Evolutionary conservation across 345 rosid species (phyloP).

Genomic region (Chamaenerion angustifolium): DNA sequence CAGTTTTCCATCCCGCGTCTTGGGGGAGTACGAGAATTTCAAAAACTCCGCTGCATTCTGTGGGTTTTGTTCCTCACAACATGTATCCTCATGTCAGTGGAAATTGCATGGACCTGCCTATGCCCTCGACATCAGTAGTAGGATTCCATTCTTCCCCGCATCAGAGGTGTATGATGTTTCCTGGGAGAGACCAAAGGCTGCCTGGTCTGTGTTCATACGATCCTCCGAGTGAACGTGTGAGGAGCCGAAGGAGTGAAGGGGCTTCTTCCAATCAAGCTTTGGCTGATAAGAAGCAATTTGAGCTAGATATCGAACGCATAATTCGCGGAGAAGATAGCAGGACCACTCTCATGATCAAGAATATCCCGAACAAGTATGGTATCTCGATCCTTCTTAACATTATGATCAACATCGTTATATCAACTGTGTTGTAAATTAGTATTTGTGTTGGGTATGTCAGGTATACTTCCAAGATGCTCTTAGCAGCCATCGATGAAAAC

Average conservation of each 20-base stretch:
- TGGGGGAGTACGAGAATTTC: slow-evolving; percentile 19
- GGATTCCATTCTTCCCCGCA: slow-evolving; percentile 48
- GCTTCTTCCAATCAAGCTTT: slow-evolving; percentile 29
- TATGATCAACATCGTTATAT: not conserved
- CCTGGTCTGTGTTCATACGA: slow-evolving; percentile 51
- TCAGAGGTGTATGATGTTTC: slow-evolving; percentile 53
- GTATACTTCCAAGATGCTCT: slow-evolving; percentile 54
- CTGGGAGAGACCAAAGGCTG: slow-evolving; percentile 48
- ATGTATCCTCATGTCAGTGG: slow-evolving; percentile 35
- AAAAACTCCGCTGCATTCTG: slow-evolving; percentile 12
- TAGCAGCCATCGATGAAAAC: slow-evolving; percentile 59
- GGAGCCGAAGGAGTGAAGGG: slow-evolving; percentile 67
- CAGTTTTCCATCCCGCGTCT: slow-evolving; percentile 18
- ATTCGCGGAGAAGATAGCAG: slow-evolving; percentile 20
- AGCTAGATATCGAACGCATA: slow-evolving; percentile 74
- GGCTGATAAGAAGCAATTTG: slow-evolving; percentile 66
- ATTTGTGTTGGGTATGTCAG: slow-evolving; percentile 1
- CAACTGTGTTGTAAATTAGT: not conserved
- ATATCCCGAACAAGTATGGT: slow-evolving; percentile 89
- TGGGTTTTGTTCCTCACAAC: slow-evolving; percentile 15
- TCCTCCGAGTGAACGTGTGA: slow-evolving; percentile 51
- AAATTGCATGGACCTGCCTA: slow-evolving; percentile 36
- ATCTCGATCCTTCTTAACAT: not conserved
- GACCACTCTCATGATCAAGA: slow-evolving; percentile 89
- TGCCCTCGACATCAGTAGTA: slow-evolving; percentile 18